Base-by-base conservation (phyloP, 441 rosid genomes). In the Pelargonium myrrhifolium region DNA sequence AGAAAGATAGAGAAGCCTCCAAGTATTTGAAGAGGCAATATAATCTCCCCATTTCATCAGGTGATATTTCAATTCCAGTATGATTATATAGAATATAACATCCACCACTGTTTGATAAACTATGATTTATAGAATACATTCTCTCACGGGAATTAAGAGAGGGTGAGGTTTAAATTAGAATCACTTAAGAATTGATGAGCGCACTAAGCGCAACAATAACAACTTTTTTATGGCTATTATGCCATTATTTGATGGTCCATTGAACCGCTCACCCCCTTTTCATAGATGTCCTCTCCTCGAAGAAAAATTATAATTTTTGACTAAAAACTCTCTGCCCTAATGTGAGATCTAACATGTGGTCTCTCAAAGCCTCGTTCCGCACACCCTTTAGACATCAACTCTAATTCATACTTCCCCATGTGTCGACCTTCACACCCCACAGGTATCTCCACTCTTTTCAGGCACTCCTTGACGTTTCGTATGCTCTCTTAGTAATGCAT, bases 41-140 rank as follows among this genome's bases (percentile, higher is more conserved):
- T 73, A 81, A 95, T 69, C 90, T 92, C 69, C 99, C 99, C 65
- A 86, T 83, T 90, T 90, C 98, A 65, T 84, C 99, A 90, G 99
- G 99, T 95, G 74, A 72, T 68, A 37, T 61, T 63, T 69, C 67
- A 45, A 31, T 42, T 69, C 31, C 24, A 47, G 24, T 69, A 51
- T 22, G 10, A 66, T 31, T 24, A 7, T 3, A 17, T 64, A 39
- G 58, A 56, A 7, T 63, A 42, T 64, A n/a, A 39, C 51, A 39
- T 63, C 20, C 35, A 47, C 35, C 59, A 17, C 40, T 63, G 56
- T 45, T 45, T 2, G 7, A 53, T 24, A 45, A 51, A 43, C 45
- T 6, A 35, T 45, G 21, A 51, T 17, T 18, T 42, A 42, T 11
- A 42, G n/a, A 9, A 42, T 42, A 10, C 14, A 42, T 9, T 40